phyloP scores from a whole-genome alignment of 306 rosid genomes.

The Phaseolus lunatus region DNA sequence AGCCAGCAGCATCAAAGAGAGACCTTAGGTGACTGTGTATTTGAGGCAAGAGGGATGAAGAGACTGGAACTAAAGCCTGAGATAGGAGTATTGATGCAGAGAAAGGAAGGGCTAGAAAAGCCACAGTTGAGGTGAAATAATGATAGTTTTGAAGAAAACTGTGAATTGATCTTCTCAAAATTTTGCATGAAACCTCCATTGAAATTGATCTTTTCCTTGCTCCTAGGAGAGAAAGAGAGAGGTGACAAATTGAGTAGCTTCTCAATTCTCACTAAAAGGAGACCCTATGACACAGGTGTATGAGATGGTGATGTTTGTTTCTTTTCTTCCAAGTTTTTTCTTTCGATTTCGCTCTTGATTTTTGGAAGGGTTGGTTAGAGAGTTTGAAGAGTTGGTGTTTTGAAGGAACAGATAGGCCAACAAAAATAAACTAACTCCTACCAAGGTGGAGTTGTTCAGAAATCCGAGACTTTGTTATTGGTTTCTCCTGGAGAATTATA shows the following conservation, averaged over 20 bases:
- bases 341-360: constrained; percentile 36
- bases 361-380: constrained; percentile 50
- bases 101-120: constrained; percentile 73
- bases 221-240: constrained; percentile 18
- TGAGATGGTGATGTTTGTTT: constrained; percentile 39
- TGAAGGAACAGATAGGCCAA: constrained; percentile 72
- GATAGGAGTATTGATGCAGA: constrained; percentile 74
- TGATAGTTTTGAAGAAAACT: constrained; percentile 77
- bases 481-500: constrained; percentile 6
- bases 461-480: constrained; percentile 2
- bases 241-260: constrained; percentile 44
- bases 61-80: constrained; percentile 56
- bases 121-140: constrained; percentile 62
- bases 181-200: constrained; percentile 69
- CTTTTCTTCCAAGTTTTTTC: constrained; percentile 16
- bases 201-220: constrained; percentile 34
- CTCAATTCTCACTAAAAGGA: constrained; percentile 31
- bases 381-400: constrained; percentile 44
- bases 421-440: constrained; percentile 59
- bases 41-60: constrained; percentile 55
- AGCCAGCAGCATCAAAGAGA: constrained; percentile 78
- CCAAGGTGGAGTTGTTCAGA: constrained; percentile 53
- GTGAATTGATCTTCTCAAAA: constrained; percentile 75
- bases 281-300: constrained; percentile 27
- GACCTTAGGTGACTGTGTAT: constrained; percentile 55